Evolutionary conservation across 1,284 basidiomycete species (phyloP), one percentile per base, ranked within the genome.

Genomic region (Sanghuangporus sanghuang): DNA sequence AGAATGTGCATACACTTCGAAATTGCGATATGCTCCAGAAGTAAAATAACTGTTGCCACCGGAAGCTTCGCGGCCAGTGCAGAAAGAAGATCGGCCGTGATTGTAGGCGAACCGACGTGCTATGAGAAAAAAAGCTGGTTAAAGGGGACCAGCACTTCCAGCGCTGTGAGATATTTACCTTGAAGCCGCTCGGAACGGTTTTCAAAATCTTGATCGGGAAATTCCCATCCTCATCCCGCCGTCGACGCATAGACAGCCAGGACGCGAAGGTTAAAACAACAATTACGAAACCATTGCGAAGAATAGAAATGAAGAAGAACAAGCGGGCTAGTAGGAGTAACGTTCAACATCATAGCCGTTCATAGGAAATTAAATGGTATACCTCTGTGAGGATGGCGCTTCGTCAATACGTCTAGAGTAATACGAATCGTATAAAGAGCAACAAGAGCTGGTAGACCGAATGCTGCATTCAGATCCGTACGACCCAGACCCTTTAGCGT

Each of bases 11-110:
- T 73, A 91, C 89, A 93, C 76, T 95, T 95, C 35, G 92, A 87
- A 69, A 98, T 99, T 55, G 96, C 91, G 67, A 99, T 98, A 78
- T 99, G 97, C 75, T 99, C 96, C 58, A 99, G 83, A 14, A 99
- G 81, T 50, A 99, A 82, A 69, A 99, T 92, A 72, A 99, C 96
- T 6, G 95, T 96, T 48, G 96, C 92, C 12, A 97, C 90, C 2
- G 96, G 96, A 3, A 99, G 77, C 68, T 97, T 81, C 11, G 86
- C 77, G 3, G 83, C 92, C 63, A 98, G 79, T 1, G 90, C 90
- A 1, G 73, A 71, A 46, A 98, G 74, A 35, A 98, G 80, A 6
- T 79, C 69, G 1, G 69, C 68, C 69, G 90, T 83, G 65, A 98
- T 85, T n/a, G 72, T 69, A 0, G 95, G 93, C 57, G 77, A 78